Conservation (phyloP, 2,329 filamentous ascomycete genomes). For the Elsinoe batatas region DNA sequence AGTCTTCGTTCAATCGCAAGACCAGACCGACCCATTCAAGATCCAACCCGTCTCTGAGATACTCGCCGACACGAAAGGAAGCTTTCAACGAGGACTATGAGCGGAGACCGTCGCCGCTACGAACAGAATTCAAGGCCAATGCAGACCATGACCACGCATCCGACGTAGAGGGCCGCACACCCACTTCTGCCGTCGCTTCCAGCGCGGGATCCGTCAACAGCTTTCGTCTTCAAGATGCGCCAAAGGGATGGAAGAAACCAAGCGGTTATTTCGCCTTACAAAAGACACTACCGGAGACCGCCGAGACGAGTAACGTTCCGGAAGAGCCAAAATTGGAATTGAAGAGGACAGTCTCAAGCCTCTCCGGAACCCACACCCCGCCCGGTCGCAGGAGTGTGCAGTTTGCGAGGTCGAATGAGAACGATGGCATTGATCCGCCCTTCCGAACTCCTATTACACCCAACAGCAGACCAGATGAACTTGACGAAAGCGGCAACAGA, state of each 20-base stretch:
- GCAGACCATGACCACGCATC: background rate
- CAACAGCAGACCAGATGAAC: slow-evolving; percentile 55
- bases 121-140: slow-evolving; percentile 8
- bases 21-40: background rate
- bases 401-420: slow-evolving; percentile 50
- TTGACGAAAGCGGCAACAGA: slow-evolving; percentile 53
- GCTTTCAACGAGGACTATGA: slow-evolving; percentile 13
- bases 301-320: background rate
- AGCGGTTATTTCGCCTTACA: slow-evolving; percentile 11
- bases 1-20: slow-evolving; percentile 6
- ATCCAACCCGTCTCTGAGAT: slow-evolving; percentile 1
- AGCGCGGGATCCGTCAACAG: background rate
- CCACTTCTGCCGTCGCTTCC: background rate
- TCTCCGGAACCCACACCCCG: slow-evolving; percentile 27
- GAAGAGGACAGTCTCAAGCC: slow-evolving; percentile 8
- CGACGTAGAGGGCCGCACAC: background rate
- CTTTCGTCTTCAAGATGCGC: slow-evolving; percentile 12
- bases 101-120: slow-evolving; percentile 8
- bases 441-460: slow-evolving; percentile 36
- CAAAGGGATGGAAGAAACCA: slow-evolving; percentile 11
- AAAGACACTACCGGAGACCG: background rate
- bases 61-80: slow-evolving; percentile 1
- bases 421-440: slow-evolving; percentile 7
- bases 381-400: slow-evolving; percentile 60
- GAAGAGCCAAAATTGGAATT: background rate